Evolutionary conservation across 164 flowering plant species (phyloP), one percentile per base, ranked within the genome.

Genomic region (Akebia trifoliata): DNA sequence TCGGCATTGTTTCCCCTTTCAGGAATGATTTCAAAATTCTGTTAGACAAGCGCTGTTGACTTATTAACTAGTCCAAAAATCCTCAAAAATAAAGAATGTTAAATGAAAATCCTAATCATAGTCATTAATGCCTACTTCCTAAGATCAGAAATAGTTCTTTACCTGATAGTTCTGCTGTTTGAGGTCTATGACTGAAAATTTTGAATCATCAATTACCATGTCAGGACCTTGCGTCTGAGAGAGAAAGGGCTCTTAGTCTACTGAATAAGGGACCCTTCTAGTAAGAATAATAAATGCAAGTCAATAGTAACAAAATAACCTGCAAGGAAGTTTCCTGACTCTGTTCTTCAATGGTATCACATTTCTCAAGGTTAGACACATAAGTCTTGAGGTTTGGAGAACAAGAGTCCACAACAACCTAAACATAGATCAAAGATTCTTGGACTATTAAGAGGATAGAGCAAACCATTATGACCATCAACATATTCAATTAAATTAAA

Each of bases 101-200:
- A 46, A 46, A 17, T 1, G 5, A 31, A 31, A 20, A 24, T 22
- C 21, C 15, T 15, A 40, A 53, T 21, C 36, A 52, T 7, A 20
- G 28, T 22, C 28, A 12, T 14, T 2, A 10, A 18, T 26, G 17
- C 38, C 18, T 15, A 54, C 10, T 39, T 32, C 29, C 47, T 15
- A 10, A 37, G 9, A 26, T 36, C 47, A 12, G 43, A n/a, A 50
- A n/a, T 42, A 29, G 38, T 4, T 30, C 35, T 42, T 6, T 61
- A 57, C 56, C 54, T 56, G 54, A 56, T 39, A 47, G 40, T 37
- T 46, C 53, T 53, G 45, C 31, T 20, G 8, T 26, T 38, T 48
- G 60, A 54, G 36, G 30, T 50, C 67, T 31, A 37, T 39, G 9
- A 29, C 22, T 10, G 56, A 22, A 45, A 40, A 63, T 30, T 49